Conservation (phyloP, 192 early-diverging fungal genomes). For the Oehlia diaphana region DNA sequence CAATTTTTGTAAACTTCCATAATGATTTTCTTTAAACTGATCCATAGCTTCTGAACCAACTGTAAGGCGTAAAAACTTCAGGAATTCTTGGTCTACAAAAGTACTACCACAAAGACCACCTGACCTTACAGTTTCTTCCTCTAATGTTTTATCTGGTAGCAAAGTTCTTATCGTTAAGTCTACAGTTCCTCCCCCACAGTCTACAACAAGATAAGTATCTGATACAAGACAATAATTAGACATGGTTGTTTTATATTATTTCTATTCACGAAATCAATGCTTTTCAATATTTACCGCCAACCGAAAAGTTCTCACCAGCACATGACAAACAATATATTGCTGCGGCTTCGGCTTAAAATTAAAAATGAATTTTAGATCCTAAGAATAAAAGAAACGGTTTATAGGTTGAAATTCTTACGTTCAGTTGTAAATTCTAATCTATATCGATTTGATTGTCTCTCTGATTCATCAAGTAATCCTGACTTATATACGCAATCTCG, state of each 20-base stretch:
- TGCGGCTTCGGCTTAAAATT: neutral
- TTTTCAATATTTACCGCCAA: neutral
- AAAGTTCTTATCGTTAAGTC: conserved; percentile 39
- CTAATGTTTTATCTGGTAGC: neutral
- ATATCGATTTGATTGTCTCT: neutral
- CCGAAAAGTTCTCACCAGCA: neutral
- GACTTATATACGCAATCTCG: conserved; percentile 13
- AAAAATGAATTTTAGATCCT: neutral
- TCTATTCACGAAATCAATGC: neutral
- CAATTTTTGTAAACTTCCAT: conserved; percentile 19
- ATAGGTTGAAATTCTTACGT: conserved; percentile 1
- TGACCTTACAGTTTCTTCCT: conserved; percentile 28
- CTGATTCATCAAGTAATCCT: neutral
- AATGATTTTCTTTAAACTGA: neutral
- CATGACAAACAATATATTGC: neutral
- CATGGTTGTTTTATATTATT: neutral
- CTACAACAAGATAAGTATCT: conserved; percentile 44
- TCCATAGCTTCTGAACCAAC: conserved; percentile 5
- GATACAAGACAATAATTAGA: neutral
- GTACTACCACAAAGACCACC: conserved; percentile 13
- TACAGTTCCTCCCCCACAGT: conserved; percentile 51
- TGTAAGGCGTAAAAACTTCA: neutral
- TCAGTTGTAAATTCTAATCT: conserved; percentile 26
- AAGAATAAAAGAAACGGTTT: neutral
- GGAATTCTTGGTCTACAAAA: conserved; percentile 22